Evolutionary conservation across 192 early-diverging fungal genomes (phyloP).

Genomic region (Lobulomyces angularis): DNA sequence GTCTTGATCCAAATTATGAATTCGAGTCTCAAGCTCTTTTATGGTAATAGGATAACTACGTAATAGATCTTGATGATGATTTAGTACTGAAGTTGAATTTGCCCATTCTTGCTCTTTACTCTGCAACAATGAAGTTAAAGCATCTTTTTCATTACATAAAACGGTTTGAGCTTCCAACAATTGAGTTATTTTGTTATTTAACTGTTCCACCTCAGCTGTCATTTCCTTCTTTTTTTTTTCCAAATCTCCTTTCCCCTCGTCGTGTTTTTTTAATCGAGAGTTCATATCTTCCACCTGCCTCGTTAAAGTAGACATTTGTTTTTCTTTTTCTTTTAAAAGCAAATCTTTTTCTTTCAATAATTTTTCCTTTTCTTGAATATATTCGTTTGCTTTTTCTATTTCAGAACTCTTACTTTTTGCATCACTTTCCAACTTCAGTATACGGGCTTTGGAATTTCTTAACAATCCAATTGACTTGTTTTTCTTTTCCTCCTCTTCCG

Average conservation of each 20-base stretch:
- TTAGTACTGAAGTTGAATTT: too few species aligned
- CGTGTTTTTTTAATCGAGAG: constrained; percentile 13
- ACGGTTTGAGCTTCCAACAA: too few species aligned
- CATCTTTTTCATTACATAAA: not conserved
- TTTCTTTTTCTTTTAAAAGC: constrained; percentile 21
- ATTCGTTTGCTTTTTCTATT: constrained; percentile 10
- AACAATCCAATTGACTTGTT: constrained; percentile 40
- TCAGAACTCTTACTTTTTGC: constrained; percentile 18
- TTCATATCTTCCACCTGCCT: constrained; percentile 35
- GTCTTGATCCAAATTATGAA: constrained; percentile 33
- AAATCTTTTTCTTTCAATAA: constrained; percentile 5
- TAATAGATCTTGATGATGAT: too few species aligned
- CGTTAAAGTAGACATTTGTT: constrained; percentile 21
- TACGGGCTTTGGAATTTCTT: constrained; percentile 36
- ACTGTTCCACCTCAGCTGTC: constrained; percentile 5
- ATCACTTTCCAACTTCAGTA: constrained; percentile 38
- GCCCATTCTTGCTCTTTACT: too few species aligned
- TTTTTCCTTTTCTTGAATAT: constrained; percentile 17
- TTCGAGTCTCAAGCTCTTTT: constrained; percentile 21
- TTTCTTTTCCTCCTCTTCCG: constrained; percentile 45
- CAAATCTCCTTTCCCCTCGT: constrained; percentile 3
- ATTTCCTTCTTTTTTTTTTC: constrained; percentile 10
- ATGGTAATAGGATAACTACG: too few species aligned
- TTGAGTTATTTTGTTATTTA: constrained; percentile 4
- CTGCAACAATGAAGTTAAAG: too few species aligned